These are phyloP conservation scores for Podila clonocystis DNA, from an alignment of 192 early-diverging fungal genomes.

Conservation along the genomic window DNA sequence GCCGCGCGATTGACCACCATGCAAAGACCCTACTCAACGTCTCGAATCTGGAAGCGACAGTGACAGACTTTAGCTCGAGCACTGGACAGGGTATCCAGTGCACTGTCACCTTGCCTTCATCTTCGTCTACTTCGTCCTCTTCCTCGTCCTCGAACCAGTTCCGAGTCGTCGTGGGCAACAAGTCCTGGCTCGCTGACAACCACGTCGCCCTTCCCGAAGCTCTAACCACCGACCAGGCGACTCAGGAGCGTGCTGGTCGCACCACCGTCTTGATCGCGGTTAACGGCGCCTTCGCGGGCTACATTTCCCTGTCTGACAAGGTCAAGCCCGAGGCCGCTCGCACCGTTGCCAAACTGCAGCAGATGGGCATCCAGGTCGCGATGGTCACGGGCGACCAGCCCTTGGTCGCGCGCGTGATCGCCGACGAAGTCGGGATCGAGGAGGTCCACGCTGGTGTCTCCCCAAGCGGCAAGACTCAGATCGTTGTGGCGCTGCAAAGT, in stretches of 20 bases:
- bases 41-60: slow-evolving; percentile 45
- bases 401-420: slow-evolving; percentile 85
- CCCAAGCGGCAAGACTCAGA: slow-evolving; percentile 86
- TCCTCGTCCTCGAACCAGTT: slow-evolving; percentile 4
- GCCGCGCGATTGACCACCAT: slow-evolving; percentile 74
- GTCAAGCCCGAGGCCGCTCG: slow-evolving; percentile 82
- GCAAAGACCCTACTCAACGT: slow-evolving; percentile 60
- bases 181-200: slow-evolving; percentile 63
- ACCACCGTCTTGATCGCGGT: slow-evolving; percentile 86
- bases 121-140: neutral
- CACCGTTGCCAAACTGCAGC: slow-evolving; percentile 74
- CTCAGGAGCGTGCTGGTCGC: slow-evolving; percentile 73
- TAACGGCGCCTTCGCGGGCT: slow-evolving; percentile 66
- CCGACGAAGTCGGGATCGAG: slow-evolving; percentile 81
- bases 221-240: slow-evolving; percentile 43
- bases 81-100: slow-evolving; percentile 78
- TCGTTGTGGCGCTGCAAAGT: slow-evolving; percentile 79
- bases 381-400: slow-evolving; percentile 97
- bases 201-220: slow-evolving; percentile 56
- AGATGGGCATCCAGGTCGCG: slow-evolving; percentile 79
- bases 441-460: slow-evolving; percentile 92
- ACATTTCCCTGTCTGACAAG: slow-evolving; percentile 85
- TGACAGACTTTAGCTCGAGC: slow-evolving; percentile 71
- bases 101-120: slow-evolving; percentile 49
- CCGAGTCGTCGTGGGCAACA: slow-evolving; percentile 80